Evolutionary conservation across 148 eudicot genomes (phyloP), one percentile per base, ranked within the genome.

Genomic region (Chenopodium quinoa): DNA sequence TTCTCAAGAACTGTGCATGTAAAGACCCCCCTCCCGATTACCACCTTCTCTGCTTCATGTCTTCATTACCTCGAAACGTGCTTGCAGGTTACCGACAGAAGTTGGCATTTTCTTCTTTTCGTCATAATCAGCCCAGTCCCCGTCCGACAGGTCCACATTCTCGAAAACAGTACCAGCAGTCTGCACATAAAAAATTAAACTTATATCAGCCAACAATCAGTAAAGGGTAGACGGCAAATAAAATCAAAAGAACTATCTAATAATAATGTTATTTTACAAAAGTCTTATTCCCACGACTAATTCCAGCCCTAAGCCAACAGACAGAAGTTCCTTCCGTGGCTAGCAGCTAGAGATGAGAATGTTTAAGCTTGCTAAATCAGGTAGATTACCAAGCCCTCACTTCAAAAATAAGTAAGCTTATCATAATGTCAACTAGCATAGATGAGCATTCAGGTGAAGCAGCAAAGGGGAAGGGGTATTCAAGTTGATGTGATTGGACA

Each of bases 91-190:
- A 44, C 93, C 88, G 67, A 96, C 91, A 89, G 92, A 89, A 56
- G 93, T 97, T 3, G 93, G 93, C 77, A 93, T 86, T 75, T 84
- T 85, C 12, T 95, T 85, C 69, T 88, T 82, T 78, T 88, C 90
- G 75, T 88, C 90, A 77, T 88, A 88, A 34, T 88, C 90, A n/a
- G 77, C 63, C 84, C 80, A 88, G 19, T 88, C 90, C 1, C 87
- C 90, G 22, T 67, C 78, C 20, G 90, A 88, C 65, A 88, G 40
- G 84, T 88, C 88, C 74, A 88, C 77, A 84, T 86, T 50, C 52
- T 91, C 91, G 81, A 84, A 96, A 60, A 85, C 87, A 34, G 98
- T 93, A 31, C 98, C 99, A 75, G 87, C 89, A 46, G 84, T 67
- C 99, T 93, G 81, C 86, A 87, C 27, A 83, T 83, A 64, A 4